Evolutionary conservation across 2,329 filamentous ascomycete species (phyloP).

Genomic region (Tolypocladium nubicola): DNA sequence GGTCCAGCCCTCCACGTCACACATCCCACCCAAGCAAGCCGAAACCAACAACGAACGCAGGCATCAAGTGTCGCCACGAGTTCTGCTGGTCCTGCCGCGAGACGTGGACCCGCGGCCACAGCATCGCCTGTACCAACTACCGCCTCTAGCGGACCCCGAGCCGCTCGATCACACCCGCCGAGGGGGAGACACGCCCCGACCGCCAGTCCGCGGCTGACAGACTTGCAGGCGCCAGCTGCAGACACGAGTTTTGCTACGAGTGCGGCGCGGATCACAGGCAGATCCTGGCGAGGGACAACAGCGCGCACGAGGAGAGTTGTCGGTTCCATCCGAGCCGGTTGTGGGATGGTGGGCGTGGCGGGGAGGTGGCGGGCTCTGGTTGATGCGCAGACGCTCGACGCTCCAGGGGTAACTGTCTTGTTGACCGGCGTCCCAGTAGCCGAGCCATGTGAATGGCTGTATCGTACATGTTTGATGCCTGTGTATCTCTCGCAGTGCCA

Average conservation of each 20-base stretch:
- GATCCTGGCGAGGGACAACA: neutral
- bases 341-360: neutral
- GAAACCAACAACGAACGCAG: slow-evolving; percentile 9
- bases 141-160: neutral
- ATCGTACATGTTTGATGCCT: neutral
- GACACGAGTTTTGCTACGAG: neutral
- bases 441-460: neutral
- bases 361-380: too few relatives aligned
- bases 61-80: slow-evolving; percentile 21
- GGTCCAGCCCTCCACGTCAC: neutral
- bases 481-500: neutral
- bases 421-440: neutral
- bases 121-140: neutral
- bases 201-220: neutral
- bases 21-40: neutral
- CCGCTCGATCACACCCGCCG: too few relatives aligned
- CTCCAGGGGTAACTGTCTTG: neutral
- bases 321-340: neutral
- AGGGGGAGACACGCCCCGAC: neutral
- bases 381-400: too few relatives aligned
- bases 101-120: slow-evolving; percentile 10
- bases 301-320: neutral
- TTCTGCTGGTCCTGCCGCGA: slow-evolving; percentile 24
- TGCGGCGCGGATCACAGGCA: neutral
- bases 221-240: neutral